A percentile compares a stretch with the other conserved stretches of the same genome.
Conservation (phyloP, 257 asterid genomes). For the Plantago major region DNA sequence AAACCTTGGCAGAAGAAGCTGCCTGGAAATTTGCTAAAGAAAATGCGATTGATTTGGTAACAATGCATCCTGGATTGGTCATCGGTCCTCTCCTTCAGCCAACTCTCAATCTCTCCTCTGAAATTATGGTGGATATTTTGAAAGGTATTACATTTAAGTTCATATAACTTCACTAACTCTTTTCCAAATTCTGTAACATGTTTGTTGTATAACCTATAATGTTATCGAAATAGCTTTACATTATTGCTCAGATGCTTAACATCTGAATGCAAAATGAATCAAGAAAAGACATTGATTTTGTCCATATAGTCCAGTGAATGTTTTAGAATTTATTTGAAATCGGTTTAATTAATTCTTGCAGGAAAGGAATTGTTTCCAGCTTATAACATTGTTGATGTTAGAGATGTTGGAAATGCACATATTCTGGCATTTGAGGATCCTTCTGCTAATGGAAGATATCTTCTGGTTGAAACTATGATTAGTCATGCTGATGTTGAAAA, state of each 20-base stretch:
- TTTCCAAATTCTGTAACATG: not conserved
- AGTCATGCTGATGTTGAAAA: constrained; percentile 26
- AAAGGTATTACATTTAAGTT: constrained; percentile 20
- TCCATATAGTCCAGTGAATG: not conserved
- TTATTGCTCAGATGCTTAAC: too few species aligned
- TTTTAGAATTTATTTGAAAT: not conserved
- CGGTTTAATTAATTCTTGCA: not conserved
- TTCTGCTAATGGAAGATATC: constrained; percentile 42
- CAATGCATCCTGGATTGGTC: constrained; percentile 38
- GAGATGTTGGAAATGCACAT: constrained; percentile 43
- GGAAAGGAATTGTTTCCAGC: constrained; percentile 22
- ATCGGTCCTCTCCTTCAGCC: constrained; percentile 56
- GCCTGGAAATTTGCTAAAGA: constrained; percentile 37
- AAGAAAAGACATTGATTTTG: not conserved
- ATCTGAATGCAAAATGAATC: too few species aligned
- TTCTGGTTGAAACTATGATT: constrained; percentile 38
- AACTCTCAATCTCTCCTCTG: constrained; percentile 29
- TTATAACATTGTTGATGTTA: constrained; percentile 32
- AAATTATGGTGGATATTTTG: constrained; percentile 18
- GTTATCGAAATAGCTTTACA: too few species aligned
- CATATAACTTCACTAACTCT: not conserved
- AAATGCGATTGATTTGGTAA: constrained; percentile 41
- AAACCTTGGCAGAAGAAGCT: constrained; percentile 48
- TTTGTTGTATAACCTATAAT: not conserved
- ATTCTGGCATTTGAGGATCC: constrained; percentile 43